Evolutionary conservation across 164 flowering plant species (phyloP).

Genomic region (Tinospora cordifolia): DNA sequence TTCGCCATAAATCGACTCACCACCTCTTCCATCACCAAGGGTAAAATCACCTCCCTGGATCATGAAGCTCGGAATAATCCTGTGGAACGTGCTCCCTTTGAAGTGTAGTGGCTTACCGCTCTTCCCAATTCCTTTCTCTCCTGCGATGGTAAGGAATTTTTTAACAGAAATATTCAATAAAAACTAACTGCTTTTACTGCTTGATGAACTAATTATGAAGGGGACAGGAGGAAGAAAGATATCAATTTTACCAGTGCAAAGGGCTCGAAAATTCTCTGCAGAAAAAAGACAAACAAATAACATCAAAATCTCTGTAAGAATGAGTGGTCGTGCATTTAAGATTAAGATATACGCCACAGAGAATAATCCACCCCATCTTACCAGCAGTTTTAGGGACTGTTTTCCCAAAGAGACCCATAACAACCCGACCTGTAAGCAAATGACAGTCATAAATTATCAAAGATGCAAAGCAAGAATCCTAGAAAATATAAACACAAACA

Average conservation of each 20-base stretch:
- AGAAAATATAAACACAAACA: background rate
- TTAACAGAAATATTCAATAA: background rate
- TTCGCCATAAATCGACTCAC: constrained; percentile 89
- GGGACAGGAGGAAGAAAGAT: background rate
- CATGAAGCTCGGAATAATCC: constrained; percentile 98
- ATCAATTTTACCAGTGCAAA: constrained; percentile 65
- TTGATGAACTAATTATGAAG: too few relatives aligned
- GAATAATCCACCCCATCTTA: constrained; percentile 9
- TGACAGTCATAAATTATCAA: background rate
- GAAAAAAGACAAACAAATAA: constrained; percentile 5
- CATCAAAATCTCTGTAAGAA: background rate
- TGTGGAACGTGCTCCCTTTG: constrained; percentile 84
- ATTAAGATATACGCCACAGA: background rate
- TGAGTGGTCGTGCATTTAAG: background rate
- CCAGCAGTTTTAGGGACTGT: constrained; percentile 82
- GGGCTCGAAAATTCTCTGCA: constrained; percentile 90
- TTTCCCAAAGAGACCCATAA: constrained; percentile 82
- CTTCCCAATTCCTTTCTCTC: constrained; percentile 82
- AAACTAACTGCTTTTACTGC: background rate
- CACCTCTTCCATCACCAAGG: constrained; percentile 88
- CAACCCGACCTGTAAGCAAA: constrained; percentile 61
- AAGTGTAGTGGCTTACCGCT: constrained; percentile 89
- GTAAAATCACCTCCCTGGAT: constrained; percentile 98
- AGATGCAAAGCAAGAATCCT: background rate
- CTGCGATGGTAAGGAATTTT: constrained; percentile 26